Conservation (phyloP, 345 rosid species). For the Reutealis trisperma region DNA sequence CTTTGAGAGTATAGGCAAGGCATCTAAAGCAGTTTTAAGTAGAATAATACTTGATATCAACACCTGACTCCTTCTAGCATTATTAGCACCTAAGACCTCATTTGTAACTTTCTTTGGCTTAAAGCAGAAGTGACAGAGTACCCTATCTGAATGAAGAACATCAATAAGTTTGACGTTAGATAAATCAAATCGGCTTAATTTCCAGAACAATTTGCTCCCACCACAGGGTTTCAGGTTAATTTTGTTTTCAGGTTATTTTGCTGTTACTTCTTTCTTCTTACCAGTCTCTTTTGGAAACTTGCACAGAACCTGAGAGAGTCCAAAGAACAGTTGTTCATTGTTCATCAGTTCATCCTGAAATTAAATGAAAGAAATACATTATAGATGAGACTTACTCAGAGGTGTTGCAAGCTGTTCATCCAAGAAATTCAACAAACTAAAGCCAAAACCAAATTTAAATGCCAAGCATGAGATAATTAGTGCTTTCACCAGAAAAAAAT, state of each 20-base stretch:
- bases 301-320: conserved; percentile 89
- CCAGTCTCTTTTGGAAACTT: conserved; percentile 98
- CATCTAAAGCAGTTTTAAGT: conserved; percentile 93
- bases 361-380: conserved; percentile 23
- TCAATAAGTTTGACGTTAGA: conserved; percentile 19
- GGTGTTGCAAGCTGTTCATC: conserved; percentile 9
- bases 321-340: conserved; percentile 92
- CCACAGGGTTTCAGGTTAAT: not conserved
- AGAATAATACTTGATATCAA: conserved; percentile 88
- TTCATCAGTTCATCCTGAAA: conserved; percentile 93
- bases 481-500: not conserved
- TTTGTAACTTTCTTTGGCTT: conserved; percentile 81
- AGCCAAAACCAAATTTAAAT: not conserved
- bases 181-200: conserved; percentile 16
- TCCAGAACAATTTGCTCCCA: conserved; percentile 2
- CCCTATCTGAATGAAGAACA: conserved; percentile 65
- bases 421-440: not conserved
- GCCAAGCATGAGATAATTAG: not conserved
- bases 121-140: conserved; percentile 98
- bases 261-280: conserved; percentile 23
- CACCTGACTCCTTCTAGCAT: conserved; percentile 79
- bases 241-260: not conserved
- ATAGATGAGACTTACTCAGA: conserved; percentile 15
- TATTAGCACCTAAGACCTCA: conserved; percentile 58
- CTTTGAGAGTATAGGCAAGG: conserved; percentile 83